A percentile compares a stretch with the other conserved stretches of the same genome.
These are phyloP conservation scores for Suillus variegatus DNA, from an alignment of 768 basidiomycete species.

Conservation along the genomic window DNA sequence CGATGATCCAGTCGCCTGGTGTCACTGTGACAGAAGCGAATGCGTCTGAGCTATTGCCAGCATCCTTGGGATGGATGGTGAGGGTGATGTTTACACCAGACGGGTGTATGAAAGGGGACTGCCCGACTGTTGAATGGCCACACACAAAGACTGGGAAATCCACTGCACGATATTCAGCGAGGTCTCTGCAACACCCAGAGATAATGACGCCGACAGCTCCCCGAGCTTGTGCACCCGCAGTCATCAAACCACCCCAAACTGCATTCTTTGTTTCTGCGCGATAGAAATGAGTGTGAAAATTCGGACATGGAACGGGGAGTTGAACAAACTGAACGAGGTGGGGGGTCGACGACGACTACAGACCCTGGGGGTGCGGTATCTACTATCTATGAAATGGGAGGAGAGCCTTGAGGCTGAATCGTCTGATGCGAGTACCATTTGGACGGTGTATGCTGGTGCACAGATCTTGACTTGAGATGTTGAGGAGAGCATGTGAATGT, in stretches of 20 bases:
- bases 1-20: slow-evolving; percentile 84
- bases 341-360: slow-evolving; percentile 75
- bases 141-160: slow-evolving; percentile 83
- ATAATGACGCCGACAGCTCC: slow-evolving; percentile 76
- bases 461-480: slow-evolving; percentile 50
- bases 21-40: slow-evolving; percentile 60
- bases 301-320: slow-evolving; percentile 13
- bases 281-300: not conserved
- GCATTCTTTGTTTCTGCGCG: slow-evolving; percentile 75
- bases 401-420: slow-evolving; percentile 60
- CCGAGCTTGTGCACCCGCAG: slow-evolving; percentile 76
- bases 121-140: slow-evolving; percentile 82
- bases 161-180: slow-evolving; percentile 70
- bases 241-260: slow-evolving; percentile 93
- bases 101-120: slow-evolving; percentile 80
- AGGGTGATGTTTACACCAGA: slow-evolving; percentile 74
- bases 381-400: slow-evolving; percentile 81
- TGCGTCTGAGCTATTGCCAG: slow-evolving; percentile 31
- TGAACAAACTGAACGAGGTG: slow-evolving; percentile 53
- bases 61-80: slow-evolving; percentile 38
- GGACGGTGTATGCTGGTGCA: slow-evolving; percentile 86
- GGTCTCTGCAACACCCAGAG: slow-evolving; percentile 83
- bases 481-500: slow-evolving; percentile 56
- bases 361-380: slow-evolving; percentile 69
- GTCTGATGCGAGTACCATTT: slow-evolving; percentile 69